These are phyloP conservation scores for Boletus coccyginus DNA, from an alignment of 768 basidiomycete species.

Conservation along the genomic window DNA sequence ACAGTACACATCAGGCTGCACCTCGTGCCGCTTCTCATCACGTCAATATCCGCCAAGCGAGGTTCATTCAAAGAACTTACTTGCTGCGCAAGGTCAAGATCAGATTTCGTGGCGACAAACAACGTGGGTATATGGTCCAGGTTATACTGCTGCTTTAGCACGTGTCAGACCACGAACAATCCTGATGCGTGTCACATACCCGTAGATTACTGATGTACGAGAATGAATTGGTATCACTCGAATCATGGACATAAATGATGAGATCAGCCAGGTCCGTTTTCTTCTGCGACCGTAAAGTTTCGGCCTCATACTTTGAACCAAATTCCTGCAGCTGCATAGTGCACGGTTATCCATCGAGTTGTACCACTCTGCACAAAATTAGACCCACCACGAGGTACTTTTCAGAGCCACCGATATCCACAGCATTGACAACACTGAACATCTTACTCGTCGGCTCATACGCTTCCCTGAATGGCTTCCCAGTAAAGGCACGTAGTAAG, in stretches of 20 bases:
- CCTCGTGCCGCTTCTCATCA: slow-evolving; percentile 79
- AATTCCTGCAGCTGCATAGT: slow-evolving; percentile 86
- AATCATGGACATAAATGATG: slow-evolving; percentile 94
- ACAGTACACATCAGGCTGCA: slow-evolving; percentile 97
- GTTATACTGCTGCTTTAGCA: slow-evolving; percentile 88
- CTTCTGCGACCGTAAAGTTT: slow-evolving; percentile 83
- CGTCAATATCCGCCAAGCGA: background rate
- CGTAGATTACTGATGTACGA: slow-evolving; percentile 96
- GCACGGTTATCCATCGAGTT: background rate
- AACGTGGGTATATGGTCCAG: slow-evolving; percentile 92
- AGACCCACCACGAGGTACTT: slow-evolving; percentile 91
- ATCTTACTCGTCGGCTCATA: slow-evolving; percentile 91
- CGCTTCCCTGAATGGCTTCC: slow-evolving; percentile 66
- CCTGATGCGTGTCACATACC: slow-evolving; percentile 44
- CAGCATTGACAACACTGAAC: slow-evolving; percentile 90
- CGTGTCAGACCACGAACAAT: slow-evolving; percentile 13
- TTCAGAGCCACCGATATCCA: slow-evolving; percentile 92
- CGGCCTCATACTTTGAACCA: slow-evolving; percentile 92
- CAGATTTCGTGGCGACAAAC: slow-evolving; percentile 99
- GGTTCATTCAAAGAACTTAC: slow-evolving; percentile 36
- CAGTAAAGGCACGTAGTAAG: slow-evolving; percentile 79
- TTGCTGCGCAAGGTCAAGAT: slow-evolving; percentile 94
- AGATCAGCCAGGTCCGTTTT: slow-evolving; percentile 93
- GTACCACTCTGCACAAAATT: slow-evolving; percentile 34
- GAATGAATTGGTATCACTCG: slow-evolving; percentile 98